Conservation (phyloP, 2,329 filamentous ascomycete genomes). For the Neobulgaria alba region DNA sequence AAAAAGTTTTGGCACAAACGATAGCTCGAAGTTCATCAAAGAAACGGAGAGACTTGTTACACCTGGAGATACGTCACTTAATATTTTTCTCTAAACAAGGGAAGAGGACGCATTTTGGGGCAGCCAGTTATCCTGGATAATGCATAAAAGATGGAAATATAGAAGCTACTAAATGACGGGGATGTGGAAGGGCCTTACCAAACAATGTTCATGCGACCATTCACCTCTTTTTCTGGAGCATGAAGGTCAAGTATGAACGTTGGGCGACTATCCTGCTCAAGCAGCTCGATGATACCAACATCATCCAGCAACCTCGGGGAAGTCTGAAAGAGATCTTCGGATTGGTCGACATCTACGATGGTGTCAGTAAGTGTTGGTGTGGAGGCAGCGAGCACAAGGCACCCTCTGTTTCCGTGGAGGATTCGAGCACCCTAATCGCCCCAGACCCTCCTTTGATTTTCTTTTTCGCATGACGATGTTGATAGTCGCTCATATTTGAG, state of each 20-base stretch:
- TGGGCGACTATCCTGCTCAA: constrained; percentile 19
- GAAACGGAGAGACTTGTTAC: constrained; percentile 16
- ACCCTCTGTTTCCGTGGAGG: no score
- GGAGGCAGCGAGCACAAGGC: no score
- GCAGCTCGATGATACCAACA: constrained; percentile 17
- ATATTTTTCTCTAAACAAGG: no score
- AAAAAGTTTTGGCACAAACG: constrained; percentile 16
- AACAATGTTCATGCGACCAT: constrained; percentile 12
- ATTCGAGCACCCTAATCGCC: neutral
- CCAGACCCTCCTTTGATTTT: neutral
- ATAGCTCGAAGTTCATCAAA: constrained; percentile 16
- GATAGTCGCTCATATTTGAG: neutral
- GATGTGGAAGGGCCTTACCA: constrained; percentile 3
- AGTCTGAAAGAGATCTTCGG: neutral
- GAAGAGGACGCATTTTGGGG: no score
- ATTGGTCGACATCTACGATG: neutral
- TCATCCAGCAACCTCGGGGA: neutral
- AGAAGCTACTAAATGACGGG: no score
- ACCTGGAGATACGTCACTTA: no score
- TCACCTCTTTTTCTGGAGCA: constrained; percentile 6
- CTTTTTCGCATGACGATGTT: neutral
- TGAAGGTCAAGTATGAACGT: constrained; percentile 20
- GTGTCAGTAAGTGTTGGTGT: no score
- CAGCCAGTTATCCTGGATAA: neutral
- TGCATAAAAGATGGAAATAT: neutral